Conservation (phyloP, 257 asterid genomes). For the Solanum arcanum region DNA sequence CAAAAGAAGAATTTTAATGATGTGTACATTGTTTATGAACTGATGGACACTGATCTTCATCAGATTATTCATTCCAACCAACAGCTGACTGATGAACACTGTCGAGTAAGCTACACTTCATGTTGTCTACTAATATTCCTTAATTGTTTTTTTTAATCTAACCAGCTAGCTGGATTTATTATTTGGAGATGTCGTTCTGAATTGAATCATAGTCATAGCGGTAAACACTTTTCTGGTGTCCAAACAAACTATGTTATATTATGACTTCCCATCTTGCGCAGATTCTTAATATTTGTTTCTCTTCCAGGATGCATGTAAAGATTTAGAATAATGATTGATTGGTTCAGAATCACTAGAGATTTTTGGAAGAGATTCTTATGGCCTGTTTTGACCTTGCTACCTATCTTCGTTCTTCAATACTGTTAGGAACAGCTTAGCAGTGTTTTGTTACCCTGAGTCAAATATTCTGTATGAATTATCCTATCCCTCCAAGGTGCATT, state of each 20-base stretch:
- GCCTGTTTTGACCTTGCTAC: neutral
- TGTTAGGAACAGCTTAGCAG: neutral
- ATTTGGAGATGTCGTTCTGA: neutral
- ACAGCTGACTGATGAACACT: conserved; percentile 12
- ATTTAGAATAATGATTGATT: neutral
- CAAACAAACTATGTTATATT: neutral
- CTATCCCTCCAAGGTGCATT: neutral
- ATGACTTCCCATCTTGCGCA: neutral
- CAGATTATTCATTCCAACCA: conserved; percentile 19
- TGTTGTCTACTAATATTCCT: neutral
- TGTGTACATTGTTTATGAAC: conserved; percentile 17
- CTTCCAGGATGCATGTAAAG: neutral
- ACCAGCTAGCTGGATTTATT: neutral
- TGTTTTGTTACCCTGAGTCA: neutral
- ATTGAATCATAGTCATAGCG: neutral
- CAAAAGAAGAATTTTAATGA: conserved; percentile 15
- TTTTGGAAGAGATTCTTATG: neutral
- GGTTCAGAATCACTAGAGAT: neutral
- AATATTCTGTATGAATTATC: neutral
- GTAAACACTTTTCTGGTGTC: neutral
- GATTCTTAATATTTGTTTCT: neutral
- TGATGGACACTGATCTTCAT: conserved; percentile 23
- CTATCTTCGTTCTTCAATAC: neutral
- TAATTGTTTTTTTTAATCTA: neutral
- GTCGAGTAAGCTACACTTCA: conserved; percentile 7